Conservation (phyloP, 345 rosid species). For the Euphorbia peplus region DNA sequence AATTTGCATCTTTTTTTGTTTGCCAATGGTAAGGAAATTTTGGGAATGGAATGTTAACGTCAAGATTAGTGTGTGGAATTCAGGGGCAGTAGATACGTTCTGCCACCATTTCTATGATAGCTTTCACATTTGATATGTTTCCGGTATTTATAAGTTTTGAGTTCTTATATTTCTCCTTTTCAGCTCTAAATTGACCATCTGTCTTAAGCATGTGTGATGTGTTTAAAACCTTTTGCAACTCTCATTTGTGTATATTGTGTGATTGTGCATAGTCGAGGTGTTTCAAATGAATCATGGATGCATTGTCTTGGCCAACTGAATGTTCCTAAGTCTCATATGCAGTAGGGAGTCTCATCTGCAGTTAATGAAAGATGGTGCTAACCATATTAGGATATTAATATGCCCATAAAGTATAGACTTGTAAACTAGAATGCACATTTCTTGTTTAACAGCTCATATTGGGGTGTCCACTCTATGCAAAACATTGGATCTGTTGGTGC, state of each 20-base stretch:
- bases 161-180: not conserved
- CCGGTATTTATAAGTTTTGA: not conserved
- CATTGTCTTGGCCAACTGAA: not conserved
- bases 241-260: not conserved
- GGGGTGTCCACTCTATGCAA: not conserved
- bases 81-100: not conserved
- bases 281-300: not conserved
- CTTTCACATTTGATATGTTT: not conserved
- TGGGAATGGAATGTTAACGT: slow-evolving; percentile 2
- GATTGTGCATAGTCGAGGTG: not conserved
- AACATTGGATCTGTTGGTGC: too few species aligned
- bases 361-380: too few species aligned
- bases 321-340: not conserved
- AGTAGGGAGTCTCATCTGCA: not conserved
- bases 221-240: not conserved
- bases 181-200: not conserved
- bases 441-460: not conserved
- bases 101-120: not conserved
- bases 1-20: too few species aligned
- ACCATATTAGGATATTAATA: too few species aligned
- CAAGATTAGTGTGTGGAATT: not conserved
- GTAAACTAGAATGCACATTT: not conserved
- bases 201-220: not conserved
- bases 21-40: not conserved
- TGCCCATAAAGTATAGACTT: too few species aligned